Percentiles rank a stretch among this genome's conserved stretches.
Evolutionary conservation across 306 rosid species (phyloP).

Genomic region (Pterocarpus santalinus): DNA sequence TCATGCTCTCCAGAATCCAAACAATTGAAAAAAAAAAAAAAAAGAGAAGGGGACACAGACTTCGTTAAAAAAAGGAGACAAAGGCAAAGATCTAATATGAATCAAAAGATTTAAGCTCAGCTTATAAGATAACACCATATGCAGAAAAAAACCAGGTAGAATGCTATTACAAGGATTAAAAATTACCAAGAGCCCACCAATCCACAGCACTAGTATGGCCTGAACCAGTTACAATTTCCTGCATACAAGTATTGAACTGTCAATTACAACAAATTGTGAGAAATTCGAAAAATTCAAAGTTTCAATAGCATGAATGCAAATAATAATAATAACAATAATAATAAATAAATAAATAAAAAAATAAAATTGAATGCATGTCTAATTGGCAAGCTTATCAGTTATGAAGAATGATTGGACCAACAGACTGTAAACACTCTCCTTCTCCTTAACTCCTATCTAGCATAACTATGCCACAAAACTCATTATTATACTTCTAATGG

Average conservation of each 20-base stretch:
- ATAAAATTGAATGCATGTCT: neutral
- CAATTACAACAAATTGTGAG: constrained; percentile 10
- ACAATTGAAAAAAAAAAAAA: no score
- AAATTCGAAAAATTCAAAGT: no score
- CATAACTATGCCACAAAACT: neutral
- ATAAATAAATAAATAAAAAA: no score
- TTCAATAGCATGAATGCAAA: constrained; percentile 7
- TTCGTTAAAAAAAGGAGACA: no score
- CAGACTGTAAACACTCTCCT: neutral
- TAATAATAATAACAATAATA: no score
- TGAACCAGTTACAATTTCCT: constrained; percentile 95
- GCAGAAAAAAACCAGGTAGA: no score
- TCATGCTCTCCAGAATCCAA: no score
- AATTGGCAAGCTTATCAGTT: neutral
- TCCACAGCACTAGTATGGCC: constrained; percentile 99
- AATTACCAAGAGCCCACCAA: constrained; percentile 99
- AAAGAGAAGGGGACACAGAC: no score
- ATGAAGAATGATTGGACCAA: constrained; percentile 13
- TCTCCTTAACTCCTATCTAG: neutral
- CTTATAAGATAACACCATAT: no score
- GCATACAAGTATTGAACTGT: constrained; percentile 46
- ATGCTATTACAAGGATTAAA: neutral
- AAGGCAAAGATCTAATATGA: no score
- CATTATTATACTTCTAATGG: neutral
- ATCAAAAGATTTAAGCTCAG: no score